Evolutionary conservation across 2,329 filamentous ascomycete species (phyloP), one percentile per base, ranked within the genome.

Genomic region (Ascocoryne sarcoides): DNA sequence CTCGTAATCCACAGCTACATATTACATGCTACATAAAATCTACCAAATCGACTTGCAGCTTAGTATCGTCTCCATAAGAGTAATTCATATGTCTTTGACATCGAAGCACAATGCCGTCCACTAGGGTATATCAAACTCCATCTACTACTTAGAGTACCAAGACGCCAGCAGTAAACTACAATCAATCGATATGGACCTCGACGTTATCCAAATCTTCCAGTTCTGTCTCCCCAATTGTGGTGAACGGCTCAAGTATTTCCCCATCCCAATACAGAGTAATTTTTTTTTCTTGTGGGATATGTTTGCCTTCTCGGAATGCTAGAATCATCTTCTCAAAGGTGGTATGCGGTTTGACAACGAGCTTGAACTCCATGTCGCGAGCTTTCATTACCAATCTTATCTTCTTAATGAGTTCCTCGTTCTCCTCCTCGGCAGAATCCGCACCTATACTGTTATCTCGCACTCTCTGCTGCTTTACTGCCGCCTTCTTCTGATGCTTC

Each of bases 261-360:
- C 87, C 87, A 51, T 94, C 87, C 60, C 87, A 89, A 50, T 71
- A 67, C 9, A 94, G 64, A 28, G 70, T 69, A 3, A 92, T 63
- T 0, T 69, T 60, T 49, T 68, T 71, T 4, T 71, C 69, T 1
- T 63, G 56, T 0, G 64, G 60, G 14, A 89, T 58, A 0, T 65
- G 52, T 20, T 72, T 69, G 49, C 70, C 64, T 28, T 65, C 65
- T 37, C 76, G 71, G 58, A 83, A 90, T 3, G 69, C 73, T 29
- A 64, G 66, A 14, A 83, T 65, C 37, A 93, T 68, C 39, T 73
- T 76, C 21, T 68, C 69, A 17, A 88, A 68, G 2, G 66, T 70
- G 1, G 78, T 86, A 36, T 70, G 68, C 40, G 65, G 60, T 20
- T 66, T 64, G 2, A 73, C 69, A n/a, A 62, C 68, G 28, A 76